phyloP scores from a whole-genome alignment of 805 yeast species.

The Saccharomyces paradoxus region DNA sequence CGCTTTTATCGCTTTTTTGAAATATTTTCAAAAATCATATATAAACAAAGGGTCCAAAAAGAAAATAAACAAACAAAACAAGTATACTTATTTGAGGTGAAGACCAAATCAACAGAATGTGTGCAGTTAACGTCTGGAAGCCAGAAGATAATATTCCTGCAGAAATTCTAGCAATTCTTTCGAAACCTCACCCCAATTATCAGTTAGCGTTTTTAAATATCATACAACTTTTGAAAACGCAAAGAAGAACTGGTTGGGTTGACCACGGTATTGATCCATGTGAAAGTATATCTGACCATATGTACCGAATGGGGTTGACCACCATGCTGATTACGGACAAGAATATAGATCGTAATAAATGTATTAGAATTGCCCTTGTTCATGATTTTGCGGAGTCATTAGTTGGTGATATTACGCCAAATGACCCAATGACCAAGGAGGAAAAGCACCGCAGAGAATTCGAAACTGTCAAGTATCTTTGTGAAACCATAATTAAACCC shows the following conservation, averaged over 20 bases:
- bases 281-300: slow-evolving; percentile 78
- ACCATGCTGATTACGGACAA: slow-evolving; percentile 53
- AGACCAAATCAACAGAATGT: slow-evolving; percentile 3
- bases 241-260: slow-evolving; percentile 89
- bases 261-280: slow-evolving; percentile 42
- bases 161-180: slow-evolving; percentile 7
- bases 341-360: slow-evolving; percentile 50
- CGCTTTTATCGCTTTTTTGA: neutral
- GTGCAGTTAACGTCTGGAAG: slow-evolving; percentile 32
- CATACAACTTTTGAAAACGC: slow-evolving; percentile 61
- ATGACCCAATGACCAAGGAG: slow-evolving; percentile 57
- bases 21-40: neutral
- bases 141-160: slow-evolving; percentile 39
- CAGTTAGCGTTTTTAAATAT: slow-evolving; percentile 56
- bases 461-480: slow-evolving; percentile 58
- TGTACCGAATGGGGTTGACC: slow-evolving; percentile 87
- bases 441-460: slow-evolving; percentile 82
- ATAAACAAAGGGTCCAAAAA: neutral
- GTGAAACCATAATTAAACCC: slow-evolving; percentile 46
- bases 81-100: neutral
- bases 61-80: neutral
- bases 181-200: slow-evolving; percentile 34
- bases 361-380: slow-evolving; percentile 76
- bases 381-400: slow-evolving; percentile 91
- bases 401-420: slow-evolving; percentile 93